Evolutionary conservation across 169 alveolate genomes (phyloP).

Genomic region (Plasmodium cynomolgi): DNA sequence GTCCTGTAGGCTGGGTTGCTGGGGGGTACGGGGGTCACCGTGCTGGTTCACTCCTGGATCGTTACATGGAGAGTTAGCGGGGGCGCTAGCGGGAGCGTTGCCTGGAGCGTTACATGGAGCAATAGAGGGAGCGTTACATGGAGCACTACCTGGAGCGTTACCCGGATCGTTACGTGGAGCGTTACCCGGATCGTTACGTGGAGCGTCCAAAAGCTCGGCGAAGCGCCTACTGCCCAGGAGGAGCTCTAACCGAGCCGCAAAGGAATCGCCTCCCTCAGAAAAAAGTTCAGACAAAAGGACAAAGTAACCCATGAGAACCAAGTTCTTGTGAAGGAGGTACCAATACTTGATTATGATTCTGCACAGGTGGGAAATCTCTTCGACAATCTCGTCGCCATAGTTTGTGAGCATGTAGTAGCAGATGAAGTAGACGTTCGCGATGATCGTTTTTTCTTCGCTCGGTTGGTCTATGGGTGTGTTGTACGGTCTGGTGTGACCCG

Average conservation of each 20-base stretch:
- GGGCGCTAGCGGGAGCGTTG: background rate
- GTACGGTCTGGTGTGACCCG: background rate
- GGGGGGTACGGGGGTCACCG: background rate
- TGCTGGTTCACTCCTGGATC: background rate
- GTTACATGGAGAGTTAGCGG: background rate
- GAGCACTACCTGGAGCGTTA: background rate
- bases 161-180: background rate
- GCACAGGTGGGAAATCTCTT: conserved; percentile 12
- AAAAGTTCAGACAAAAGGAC: conserved; percentile 24
- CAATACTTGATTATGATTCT: conserved; percentile 16
- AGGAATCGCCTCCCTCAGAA: background rate
- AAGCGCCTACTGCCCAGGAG: background rate
- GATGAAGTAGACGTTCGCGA: conserved; percentile 33
- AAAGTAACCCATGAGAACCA: conserved; percentile 27
- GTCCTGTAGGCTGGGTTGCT: background rate
- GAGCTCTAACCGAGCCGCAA: background rate
- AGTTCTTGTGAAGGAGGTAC: conserved; percentile 11
- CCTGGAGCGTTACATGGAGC: background rate
- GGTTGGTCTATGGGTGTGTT: background rate
- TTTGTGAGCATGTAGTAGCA: conserved; percentile 24
- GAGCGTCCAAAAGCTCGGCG: background rate
- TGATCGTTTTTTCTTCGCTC: background rate
- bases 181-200: background rate
- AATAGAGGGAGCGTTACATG: background rate
- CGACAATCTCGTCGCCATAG: conserved; percentile 1